Evolutionary conservation across 1,284 basidiomycete species (phyloP), one percentile per base, ranked within the genome.

Genomic region (Sporisorium sorghi): DNA sequence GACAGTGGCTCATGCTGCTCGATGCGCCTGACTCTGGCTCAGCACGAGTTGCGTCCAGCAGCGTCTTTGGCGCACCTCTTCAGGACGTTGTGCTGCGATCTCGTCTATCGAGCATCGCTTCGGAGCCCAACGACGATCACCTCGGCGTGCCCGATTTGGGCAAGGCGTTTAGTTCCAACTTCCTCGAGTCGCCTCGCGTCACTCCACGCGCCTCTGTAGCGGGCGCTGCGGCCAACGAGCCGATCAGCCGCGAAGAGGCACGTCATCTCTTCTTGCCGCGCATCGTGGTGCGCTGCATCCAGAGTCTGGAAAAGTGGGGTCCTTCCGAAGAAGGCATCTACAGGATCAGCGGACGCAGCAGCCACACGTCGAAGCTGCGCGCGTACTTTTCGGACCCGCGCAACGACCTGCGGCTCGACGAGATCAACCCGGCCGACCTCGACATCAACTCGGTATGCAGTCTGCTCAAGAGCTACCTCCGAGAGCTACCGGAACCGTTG

Each of bases 391-490:
- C 80, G 7, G 61, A 62, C 23, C 62, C 73, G 1, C 54, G 53
- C 24, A 60, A 69, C 33, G 82, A 83, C 49, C 50, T 83, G 21
- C 33, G 53, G 11, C 64, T 83, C 15, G 62, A 61, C 35, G 70
- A 78, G 49, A 76, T 83, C 55, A 63, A 63, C 12, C 82, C 82
- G 0, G 81, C 78, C 10, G 82, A 83, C 37, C 59, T 83, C 17
- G 82, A 83, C 64, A 73, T 83, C 50, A 81, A 83, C 56, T 78
- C 77, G 35, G 82, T 83, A 19, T 83, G 81, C 75, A 80, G 78
- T 52, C 47, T 82, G 47, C 67, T 83, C 46, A 83, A 83, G 64
- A 66, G 65, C 56, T 83, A 82, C 58, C 63, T 83, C 30, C 58
- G 82, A 15, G 82, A 81, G 54, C 58, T 83, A 19, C 82, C 82